Base-by-base conservation (phyloP, 2,329 filamentous ascomycete species). In the Penicillium sp. region DNA sequence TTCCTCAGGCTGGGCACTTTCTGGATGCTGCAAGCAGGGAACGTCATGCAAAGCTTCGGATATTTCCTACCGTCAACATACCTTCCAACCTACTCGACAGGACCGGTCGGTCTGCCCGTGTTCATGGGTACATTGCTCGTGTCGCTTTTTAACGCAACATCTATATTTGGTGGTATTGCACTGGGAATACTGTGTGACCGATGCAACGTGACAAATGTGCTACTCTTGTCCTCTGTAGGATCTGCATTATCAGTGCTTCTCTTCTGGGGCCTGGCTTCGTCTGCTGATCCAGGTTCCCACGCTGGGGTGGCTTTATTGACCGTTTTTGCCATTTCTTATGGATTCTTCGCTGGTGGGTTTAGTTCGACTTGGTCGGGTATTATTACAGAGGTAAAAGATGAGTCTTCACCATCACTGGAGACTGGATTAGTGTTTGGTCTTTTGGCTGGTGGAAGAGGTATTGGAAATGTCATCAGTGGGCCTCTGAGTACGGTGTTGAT, bases 311-410 rank as follows among this genome's bases (percentile, higher is more conserved):
- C 79, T 0, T 72, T 86, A 3, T 69, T 89, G 31, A 82, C 86
- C 24, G 62, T 84, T 8, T 90, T 87, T 69, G 84, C 85, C 33
- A 71, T 87, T 19, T 74, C 81, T 5, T 90, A 86, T 64, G 87
- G 87, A 0, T 77, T 89, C 62, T 89, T 88, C 53, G 86, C 86
- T 0, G 84, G 86, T 0, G 82, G 84, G 0, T 90, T 86, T 66
- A 84, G 83, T 2, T 82, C 83, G 1, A 83, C 85, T 0, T 90
- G 86, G 86, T 79, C 79, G 14, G 79, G 80, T 2, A 66, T 82
- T 24, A 75, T 84, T 55, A 83, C 80, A 29, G 78, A 85, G 65
- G 70, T 85, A 53, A 79, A 83, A 68, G 66, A 69, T 47, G 65
- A 71, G 35, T 65, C 63, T 3, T 60, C 63, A 3, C 56, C 69